A percentile compares a stretch with the other conserved stretches of the same genome.
Evolutionary conservation across 2,329 filamentous ascomycete genomes (phyloP).

Genomic region (Rhinocladiella similis): DNA sequence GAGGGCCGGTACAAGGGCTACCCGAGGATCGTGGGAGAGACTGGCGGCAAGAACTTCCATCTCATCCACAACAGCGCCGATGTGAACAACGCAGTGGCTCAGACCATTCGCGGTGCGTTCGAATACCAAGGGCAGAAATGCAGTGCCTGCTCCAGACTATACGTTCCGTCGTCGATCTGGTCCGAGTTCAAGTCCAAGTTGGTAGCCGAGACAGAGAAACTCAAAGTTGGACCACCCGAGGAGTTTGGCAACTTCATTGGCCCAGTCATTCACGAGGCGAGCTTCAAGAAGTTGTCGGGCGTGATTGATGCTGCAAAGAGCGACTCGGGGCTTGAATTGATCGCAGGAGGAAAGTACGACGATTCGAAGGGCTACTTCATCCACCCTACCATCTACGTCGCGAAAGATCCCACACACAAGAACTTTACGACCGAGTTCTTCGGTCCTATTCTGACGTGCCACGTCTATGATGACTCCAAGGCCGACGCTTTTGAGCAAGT

Average conservation of each 20-base stretch:
- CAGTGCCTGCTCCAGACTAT: constrained; percentile 72
- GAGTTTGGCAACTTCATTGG: constrained; percentile 73
- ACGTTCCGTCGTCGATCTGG: constrained; percentile 72
- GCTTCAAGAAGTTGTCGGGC: constrained; percentile 71
- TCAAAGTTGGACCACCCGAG: constrained; percentile 67
- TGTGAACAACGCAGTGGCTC: constrained; percentile 69
- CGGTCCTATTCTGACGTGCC: constrained; percentile 67
- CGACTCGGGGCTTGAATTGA: constrained; percentile 65
- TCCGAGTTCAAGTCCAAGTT: constrained; percentile 66
- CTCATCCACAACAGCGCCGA: constrained; percentile 71
- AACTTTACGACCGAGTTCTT: constrained; percentile 75
- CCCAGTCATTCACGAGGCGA: constrained; percentile 74
- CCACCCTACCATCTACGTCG: constrained; percentile 72
- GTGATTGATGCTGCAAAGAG: constrained; percentile 72
- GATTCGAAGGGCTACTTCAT: constrained; percentile 72
- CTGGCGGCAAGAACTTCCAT: constrained; percentile 86
- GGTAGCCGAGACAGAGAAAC: constrained; percentile 61
- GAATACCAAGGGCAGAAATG: constrained; percentile 86
- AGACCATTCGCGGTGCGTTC: constrained; percentile 77
- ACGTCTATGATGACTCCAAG: constrained; percentile 70
- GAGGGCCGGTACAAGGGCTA: constrained; percentile 76
- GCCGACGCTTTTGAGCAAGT: constrained; percentile 54
- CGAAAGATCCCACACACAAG: constrained; percentile 66
- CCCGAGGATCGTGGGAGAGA: constrained; percentile 79
- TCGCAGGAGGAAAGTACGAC: constrained; percentile 73